Evolutionary conservation across 2,329 filamentous ascomycete genomes (phyloP), one percentile per base, ranked within the genome.

Genomic region (Colletotrichum sansevieriae): DNA sequence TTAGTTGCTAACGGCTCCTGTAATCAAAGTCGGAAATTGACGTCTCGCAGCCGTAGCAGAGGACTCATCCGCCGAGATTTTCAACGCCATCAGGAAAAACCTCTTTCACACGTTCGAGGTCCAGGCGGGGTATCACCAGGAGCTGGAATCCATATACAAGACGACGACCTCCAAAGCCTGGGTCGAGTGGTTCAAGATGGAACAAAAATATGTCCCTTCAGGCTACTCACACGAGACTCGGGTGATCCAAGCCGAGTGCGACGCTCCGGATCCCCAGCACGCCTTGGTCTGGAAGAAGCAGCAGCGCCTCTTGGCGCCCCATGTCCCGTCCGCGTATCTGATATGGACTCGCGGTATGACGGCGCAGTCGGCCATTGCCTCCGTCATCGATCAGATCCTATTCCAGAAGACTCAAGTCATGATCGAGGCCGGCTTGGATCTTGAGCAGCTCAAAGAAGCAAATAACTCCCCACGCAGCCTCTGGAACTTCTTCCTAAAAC

Each of bases 271-370:
- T n/a, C 70, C 73, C 20, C 73, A 73, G 68, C 64, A 75, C 66
- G 60, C 72, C n/a, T 44, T 76, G 65, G 73, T 75, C 18, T 76
- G 74, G 74, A 68, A 70, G 20, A 71, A 71, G 7, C 73, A 75
- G 63, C 72, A 73, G 63, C 71, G 70, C 13, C 43, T 56, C 0
- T 62, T 72, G 8, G 71, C 69, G 1, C 73, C 74, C 0, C 59
- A 73, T n/a, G 59, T 73, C 3, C 73, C 73, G 1, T 73, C 71
- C 10, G 71, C 70, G 0, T 76, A 74, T 22, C 61, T 76, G n/a
- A 70, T 76, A 25, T 74, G 74, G 74, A 74, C 74, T 2, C 71
- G 70, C n/a, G 74, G 74, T 29, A 75, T 75, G 74, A 75, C 73
- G 5, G 73, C 71, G 22, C 74, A 75, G 60, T 70, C 73, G 7